Evolutionary conservation across 805 yeast genomes (phyloP).

Genomic region (Diddensiella santjacobensis): DNA sequence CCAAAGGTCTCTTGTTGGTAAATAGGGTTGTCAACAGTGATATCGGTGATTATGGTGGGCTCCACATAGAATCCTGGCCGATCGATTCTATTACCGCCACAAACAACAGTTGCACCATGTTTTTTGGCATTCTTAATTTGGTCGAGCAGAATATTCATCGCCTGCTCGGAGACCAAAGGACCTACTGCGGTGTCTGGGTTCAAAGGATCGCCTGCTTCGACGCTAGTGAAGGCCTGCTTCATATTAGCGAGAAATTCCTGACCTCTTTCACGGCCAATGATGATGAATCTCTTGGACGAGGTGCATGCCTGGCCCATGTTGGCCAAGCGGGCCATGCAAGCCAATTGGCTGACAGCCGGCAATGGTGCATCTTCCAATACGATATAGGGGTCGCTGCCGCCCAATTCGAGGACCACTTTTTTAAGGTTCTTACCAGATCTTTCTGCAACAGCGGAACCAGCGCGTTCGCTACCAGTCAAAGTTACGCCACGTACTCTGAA

Average conservation of each 20-base stretch:
- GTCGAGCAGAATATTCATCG: constrained; percentile 44
- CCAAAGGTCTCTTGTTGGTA: constrained; percentile 61
- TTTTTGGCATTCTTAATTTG: constrained; percentile 58
- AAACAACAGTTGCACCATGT: constrained; percentile 40
- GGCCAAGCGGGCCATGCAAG: constrained; percentile 54
- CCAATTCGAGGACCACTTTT: constrained; percentile 59
- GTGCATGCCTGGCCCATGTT: constrained; percentile 65
- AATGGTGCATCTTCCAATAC: constrained; percentile 59
- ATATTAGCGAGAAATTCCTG: constrained; percentile 44
- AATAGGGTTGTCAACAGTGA: constrained; percentile 48
- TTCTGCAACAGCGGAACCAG: constrained; percentile 56
- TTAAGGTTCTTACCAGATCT: constrained; percentile 56
- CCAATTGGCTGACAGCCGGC: constrained; percentile 50
- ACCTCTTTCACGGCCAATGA: constrained; percentile 49
- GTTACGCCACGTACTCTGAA: constrained; percentile 51
- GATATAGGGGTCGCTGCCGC: constrained; percentile 65
- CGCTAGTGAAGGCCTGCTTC: constrained; percentile 42
- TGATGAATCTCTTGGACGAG: constrained; percentile 56
- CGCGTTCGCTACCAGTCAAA: constrained; percentile 62
- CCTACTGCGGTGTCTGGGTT: constrained; percentile 51
- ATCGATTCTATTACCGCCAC: constrained; percentile 48
- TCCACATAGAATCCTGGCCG: constrained; percentile 48
- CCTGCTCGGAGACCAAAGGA: constrained; percentile 44
- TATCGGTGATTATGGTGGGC: constrained; percentile 54
- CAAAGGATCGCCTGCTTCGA: constrained; percentile 56